Conservation (phyloP, 441 rosid species). For the Biscutella laevigata region DNA sequence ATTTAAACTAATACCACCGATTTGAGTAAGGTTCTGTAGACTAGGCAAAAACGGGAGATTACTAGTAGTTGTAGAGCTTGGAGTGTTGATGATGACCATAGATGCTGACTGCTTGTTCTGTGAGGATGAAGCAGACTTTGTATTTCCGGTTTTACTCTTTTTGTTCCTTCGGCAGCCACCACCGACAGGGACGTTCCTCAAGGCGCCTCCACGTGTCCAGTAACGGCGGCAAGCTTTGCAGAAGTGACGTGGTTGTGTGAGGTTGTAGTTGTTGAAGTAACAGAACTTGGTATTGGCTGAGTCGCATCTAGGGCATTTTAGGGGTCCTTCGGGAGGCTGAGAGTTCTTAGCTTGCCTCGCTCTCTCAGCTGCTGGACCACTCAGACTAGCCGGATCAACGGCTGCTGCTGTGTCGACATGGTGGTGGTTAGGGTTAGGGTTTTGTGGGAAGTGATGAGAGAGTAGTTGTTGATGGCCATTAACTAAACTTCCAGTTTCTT, state of each 20-base stretch:
- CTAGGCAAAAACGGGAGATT: conserved; percentile 22
- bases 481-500: conserved; percentile 21
- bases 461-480: conserved; percentile 16
- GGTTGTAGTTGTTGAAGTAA: conserved; percentile 31
- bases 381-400: conserved; percentile 4
- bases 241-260: conserved; percentile 30
- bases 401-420: conserved; percentile 12
- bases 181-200: conserved; percentile 28
- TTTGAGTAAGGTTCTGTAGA: conserved; percentile 28
- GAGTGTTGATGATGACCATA: conserved; percentile 21
- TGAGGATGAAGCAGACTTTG: conserved; percentile 23
- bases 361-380: conserved; percentile 21
- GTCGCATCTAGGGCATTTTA: conserved; percentile 30
- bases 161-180: conserved; percentile 31
- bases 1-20: conserved; percentile 28
- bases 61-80: conserved; percentile 11
- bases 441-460: conserved; percentile 24
- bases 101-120: conserved; percentile 26
- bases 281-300: conserved; percentile 30
- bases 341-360: conserved; percentile 25
- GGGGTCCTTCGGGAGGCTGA: conserved; percentile 23
- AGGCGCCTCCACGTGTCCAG: conserved; percentile 30
- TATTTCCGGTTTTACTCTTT: conserved; percentile 24
- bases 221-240: conserved; percentile 38
- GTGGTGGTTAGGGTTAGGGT: conserved; percentile 29